These are phyloP conservation scores for Amphibolis antarctica DNA, from an alignment of 106 monocot genomes.

Conservation along the genomic window DNA sequence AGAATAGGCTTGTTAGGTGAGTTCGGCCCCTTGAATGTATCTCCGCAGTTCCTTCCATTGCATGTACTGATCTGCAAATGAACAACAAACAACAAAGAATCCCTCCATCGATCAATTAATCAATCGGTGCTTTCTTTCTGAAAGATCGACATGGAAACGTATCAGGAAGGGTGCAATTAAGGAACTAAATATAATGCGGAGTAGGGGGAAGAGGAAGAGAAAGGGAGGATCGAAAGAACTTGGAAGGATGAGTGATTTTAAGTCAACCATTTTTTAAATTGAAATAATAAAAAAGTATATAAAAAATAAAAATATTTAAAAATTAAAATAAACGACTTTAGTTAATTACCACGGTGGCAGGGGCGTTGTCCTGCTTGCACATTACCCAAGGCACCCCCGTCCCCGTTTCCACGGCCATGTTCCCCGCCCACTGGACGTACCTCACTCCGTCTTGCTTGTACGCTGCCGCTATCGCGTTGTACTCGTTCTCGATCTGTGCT, in stretches of 20 bases:
- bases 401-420: slow-evolving; percentile 33
- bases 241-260: too few relatives aligned
- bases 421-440: slow-evolving; percentile 71
- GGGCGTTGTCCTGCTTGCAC: slow-evolving; percentile 85
- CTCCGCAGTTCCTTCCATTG: slow-evolving; percentile 98
- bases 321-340: too few relatives aligned
- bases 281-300: too few relatives aligned
- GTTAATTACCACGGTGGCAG: slow-evolving; percentile 54
- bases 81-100: neutral
- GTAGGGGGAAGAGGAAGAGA: too few relatives aligned
- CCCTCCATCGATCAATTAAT: neutral
- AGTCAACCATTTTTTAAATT: too few relatives aligned
- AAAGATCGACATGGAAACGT: too few relatives aligned
- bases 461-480: slow-evolving; percentile 42
- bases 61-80: slow-evolving; percentile 65
- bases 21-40: slow-evolving; percentile 48
- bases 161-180: too few relatives aligned
- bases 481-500: slow-evolving; percentile 84
- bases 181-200: too few relatives aligned
- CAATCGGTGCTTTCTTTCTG: neutral
- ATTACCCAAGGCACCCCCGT: slow-evolving; percentile 91
- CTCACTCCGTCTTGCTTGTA: slow-evolving; percentile 27
- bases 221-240: too few relatives aligned
- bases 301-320: too few relatives aligned
- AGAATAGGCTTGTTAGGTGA: slow-evolving; percentile 47